These are phyloP conservation scores for Diaporthe sp. DNA, from an alignment of 2,329 filamentous ascomycete species.

Conservation along the genomic window DNA sequence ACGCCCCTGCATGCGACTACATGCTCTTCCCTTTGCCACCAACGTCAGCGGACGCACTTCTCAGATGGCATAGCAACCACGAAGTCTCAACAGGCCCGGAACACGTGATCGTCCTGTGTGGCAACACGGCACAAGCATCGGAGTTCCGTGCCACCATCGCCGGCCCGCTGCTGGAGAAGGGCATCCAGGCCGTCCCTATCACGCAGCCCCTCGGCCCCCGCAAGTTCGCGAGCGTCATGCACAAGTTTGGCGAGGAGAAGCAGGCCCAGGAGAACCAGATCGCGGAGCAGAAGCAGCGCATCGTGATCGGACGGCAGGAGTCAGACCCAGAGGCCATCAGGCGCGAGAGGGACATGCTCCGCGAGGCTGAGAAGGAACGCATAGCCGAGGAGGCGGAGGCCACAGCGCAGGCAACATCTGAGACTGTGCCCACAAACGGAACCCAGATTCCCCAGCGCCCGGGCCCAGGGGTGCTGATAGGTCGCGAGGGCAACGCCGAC, in stretches of 20 bases:
- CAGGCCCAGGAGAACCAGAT: neutral
- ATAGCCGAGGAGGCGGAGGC: slow-evolving; percentile 2
- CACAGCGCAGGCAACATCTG: neutral
- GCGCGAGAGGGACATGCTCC: slow-evolving; percentile 31
- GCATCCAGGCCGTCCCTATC: slow-evolving; percentile 32
- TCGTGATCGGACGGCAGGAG: slow-evolving; percentile 32
- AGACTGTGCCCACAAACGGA: neutral
- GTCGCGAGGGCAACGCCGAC: neutral
- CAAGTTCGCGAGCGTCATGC: slow-evolving; percentile 30
- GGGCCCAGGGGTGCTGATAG: neutral
- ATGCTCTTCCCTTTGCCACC: slow-evolving; percentile 35
- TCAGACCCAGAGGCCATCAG: slow-evolving; percentile 35
- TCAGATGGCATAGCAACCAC: neutral
- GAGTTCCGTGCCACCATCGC: slow-evolving; percentile 27
- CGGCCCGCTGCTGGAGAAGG: slow-evolving; percentile 15
- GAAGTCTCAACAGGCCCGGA: neutral
- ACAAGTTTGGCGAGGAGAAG: slow-evolving; percentile 11
- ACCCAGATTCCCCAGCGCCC: neutral
- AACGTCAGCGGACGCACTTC: slow-evolving; percentile 41
- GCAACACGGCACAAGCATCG: slow-evolving; percentile 27
- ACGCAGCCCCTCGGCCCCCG: slow-evolving; percentile 33
- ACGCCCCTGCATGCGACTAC: neutral
- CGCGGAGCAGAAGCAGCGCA: neutral
- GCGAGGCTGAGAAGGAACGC: slow-evolving; percentile 2
- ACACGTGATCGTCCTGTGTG: slow-evolving; percentile 23